Evolutionary conservation across 2,329 filamentous ascomycete genomes (phyloP).

Genomic region (Colletotrichum sp.): DNA sequence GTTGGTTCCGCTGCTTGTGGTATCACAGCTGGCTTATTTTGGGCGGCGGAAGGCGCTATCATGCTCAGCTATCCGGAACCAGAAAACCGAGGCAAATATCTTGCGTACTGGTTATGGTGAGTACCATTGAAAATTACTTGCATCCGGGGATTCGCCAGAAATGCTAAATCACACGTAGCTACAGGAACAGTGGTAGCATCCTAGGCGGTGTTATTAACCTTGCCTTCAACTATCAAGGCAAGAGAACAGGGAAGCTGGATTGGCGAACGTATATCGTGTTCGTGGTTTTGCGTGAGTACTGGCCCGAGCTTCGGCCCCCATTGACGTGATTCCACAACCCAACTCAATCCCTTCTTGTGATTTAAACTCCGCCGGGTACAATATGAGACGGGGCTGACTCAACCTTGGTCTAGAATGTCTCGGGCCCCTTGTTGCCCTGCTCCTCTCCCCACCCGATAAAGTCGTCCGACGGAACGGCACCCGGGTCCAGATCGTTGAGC

Average conservation of each 20-base stretch:
- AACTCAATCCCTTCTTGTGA: not conserved
- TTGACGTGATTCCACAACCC: not conserved
- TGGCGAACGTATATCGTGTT: slow-evolving; percentile 32
- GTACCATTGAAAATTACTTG: not conserved
- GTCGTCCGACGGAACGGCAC: slow-evolving; percentile 29
- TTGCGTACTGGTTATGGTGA: slow-evolving; percentile 22
- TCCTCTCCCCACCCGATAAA: slow-evolving; percentile 32
- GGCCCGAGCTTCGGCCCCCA: not conserved
- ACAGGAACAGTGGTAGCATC: slow-evolving; percentile 30
- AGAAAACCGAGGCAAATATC: slow-evolving; percentile 17
- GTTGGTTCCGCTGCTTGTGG: slow-evolving; percentile 29
- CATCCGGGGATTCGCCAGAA: not conserved
- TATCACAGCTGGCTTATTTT: slow-evolving; percentile 27
- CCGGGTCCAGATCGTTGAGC: slow-evolving; percentile 24
- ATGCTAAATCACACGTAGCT: not conserved
- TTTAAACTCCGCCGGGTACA: not conserved
- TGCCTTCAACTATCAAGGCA: slow-evolving; percentile 39
- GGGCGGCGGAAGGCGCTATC: slow-evolving; percentile 30
- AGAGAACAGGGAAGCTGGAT: slow-evolving; percentile 27
- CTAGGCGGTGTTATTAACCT: slow-evolving; percentile 51
- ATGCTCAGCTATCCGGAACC: slow-evolving; percentile 27
- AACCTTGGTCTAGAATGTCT: slow-evolving; percentile 23
- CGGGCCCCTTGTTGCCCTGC: slow-evolving; percentile 27
- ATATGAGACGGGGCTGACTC: not conserved
- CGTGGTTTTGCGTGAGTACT: slow-evolving; percentile 23